phyloP scores from a whole-genome alignment of 2,329 filamentous ascomycete species.

The Fusarium proliferatum region DNA sequence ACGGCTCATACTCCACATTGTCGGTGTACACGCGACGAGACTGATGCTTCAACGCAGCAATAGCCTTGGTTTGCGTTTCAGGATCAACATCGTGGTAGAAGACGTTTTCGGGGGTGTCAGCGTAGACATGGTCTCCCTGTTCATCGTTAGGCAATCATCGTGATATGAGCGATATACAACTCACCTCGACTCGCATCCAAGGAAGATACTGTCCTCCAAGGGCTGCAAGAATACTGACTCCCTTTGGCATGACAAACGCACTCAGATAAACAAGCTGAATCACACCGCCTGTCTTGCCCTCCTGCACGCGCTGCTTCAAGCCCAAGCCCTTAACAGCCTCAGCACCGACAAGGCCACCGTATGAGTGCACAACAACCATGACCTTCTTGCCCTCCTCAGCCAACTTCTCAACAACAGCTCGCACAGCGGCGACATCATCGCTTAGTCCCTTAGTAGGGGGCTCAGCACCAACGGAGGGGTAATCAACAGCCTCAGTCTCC shows the following conservation, averaged over 20 bases:
- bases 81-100: constrained; percentile 14
- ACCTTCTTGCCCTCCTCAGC: constrained; percentile 1
- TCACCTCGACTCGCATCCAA: constrained; percentile 18
- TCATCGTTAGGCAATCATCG: rapidly evolving
- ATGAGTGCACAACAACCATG: constrained; percentile 17
- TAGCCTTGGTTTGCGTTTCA: background rate
- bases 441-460: constrained; percentile 3
- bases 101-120: background rate
- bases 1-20: background rate
- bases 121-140: constrained; percentile 10
- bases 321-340: constrained; percentile 3
- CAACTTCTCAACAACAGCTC: background rate
- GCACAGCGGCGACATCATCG: background rate
- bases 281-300: constrained; percentile 13
- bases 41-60: background rate
- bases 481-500: constrained; percentile 11
- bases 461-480: constrained; percentile 18
- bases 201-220: constrained; percentile 15
- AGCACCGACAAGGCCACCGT: constrained; percentile 14
- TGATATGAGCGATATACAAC: background rate
- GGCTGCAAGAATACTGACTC: background rate
- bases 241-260: constrained; percentile 4
- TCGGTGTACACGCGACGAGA: constrained; percentile 13
- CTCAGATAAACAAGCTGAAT: constrained; percentile 8
- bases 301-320: constrained; percentile 4